A percentile compares a stretch with the other conserved stretches of the same genome.
Conservation (phyloP, 345 rosid species). For the Eutrema heterophyllum region DNA sequence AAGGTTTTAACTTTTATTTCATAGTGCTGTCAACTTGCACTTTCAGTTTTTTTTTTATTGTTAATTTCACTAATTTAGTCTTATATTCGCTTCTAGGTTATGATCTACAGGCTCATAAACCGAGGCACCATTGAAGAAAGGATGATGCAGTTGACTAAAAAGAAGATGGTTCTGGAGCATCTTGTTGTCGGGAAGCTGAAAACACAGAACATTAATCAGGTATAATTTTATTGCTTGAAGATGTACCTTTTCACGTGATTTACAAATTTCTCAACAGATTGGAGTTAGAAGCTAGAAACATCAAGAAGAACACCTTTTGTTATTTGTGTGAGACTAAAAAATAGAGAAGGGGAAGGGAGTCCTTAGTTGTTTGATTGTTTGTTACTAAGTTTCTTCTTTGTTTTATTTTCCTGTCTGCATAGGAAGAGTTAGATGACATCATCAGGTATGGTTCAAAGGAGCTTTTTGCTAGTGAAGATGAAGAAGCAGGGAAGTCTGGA, state of each 20-base stretch:
- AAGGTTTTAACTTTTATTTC: conserved; percentile 48
- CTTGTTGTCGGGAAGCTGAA: conserved; percentile 98
- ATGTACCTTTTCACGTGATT: neutral
- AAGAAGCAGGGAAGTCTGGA: conserved; percentile 91
- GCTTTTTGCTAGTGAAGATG: conserved; percentile 92
- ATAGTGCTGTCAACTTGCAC: neutral
- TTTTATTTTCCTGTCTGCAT: conserved; percentile 19
- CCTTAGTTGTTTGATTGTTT: neutral
- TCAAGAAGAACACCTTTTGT: neutral
- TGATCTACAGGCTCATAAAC: conserved; percentile 89
- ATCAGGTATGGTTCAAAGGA: conserved; percentile 98
- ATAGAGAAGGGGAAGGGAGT: neutral
- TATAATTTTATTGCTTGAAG: conserved; percentile 22
- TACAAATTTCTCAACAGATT: neutral
- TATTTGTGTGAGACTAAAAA: conserved; percentile 1
- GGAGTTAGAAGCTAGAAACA: neutral
- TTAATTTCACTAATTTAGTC: conserved; percentile 5
- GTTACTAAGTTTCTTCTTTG: conserved; percentile 3
- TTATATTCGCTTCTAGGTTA: conserved; percentile 55
- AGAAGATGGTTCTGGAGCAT: conserved; percentile 99
- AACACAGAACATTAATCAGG: conserved; percentile 97
- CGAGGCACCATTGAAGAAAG: conserved; percentile 97
- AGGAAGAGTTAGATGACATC: conserved; percentile 98
- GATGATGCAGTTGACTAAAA: conserved; percentile 99
- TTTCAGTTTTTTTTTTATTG: neutral